Conservation (phyloP, 306 rosid species). For the Hippophae rhamnoides region DNA sequence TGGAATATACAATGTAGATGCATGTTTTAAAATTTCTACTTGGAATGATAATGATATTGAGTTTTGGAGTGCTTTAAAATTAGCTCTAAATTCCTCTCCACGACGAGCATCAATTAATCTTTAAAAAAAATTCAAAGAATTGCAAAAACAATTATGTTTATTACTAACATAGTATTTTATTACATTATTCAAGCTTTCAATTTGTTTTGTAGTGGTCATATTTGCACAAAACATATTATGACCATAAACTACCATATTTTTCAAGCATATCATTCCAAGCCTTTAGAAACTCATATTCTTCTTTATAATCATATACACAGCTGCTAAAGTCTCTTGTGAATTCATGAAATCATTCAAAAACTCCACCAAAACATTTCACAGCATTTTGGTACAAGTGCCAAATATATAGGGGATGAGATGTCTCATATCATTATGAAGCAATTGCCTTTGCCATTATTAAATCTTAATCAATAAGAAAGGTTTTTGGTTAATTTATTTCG, state of each 20-base stretch:
- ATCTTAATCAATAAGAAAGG: not conserved
- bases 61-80: not conserved
- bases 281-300: not conserved
- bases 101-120: not conserved
- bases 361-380: not conserved
- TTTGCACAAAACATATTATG: too few relatives aligned
- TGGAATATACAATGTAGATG: not conserved
- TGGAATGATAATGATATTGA: not conserved
- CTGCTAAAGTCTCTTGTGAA: not conserved
- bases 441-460: not conserved
- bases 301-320: conserved; percentile 9
- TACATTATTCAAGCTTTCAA: not conserved
- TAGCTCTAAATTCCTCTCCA: not conserved
- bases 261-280: not conserved
- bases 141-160: not conserved
- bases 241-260: too few relatives aligned
- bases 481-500: too few relatives aligned
- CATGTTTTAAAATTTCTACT: conserved; percentile 2
- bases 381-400: conserved; percentile 5
- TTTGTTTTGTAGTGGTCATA: not conserved
- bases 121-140: not conserved
- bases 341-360: not conserved
- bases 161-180: not conserved
- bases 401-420: not conserved
- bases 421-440: not conserved